Conservation (phyloP, 306 rosid species). For the Cicer judaicum region DNA sequence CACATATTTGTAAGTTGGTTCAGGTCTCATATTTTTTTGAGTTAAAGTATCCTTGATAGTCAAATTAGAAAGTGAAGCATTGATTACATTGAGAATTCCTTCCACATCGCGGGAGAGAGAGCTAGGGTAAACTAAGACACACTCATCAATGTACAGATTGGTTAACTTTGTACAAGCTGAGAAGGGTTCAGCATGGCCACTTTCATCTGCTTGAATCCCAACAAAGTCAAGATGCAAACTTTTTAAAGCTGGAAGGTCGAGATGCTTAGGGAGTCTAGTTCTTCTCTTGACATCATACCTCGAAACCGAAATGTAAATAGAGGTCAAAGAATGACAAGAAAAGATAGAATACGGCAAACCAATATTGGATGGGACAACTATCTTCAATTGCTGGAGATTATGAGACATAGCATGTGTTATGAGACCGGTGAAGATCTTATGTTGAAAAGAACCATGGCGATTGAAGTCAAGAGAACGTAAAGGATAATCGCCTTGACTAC, state of each 20-base stretch:
- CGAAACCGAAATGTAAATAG: constrained; percentile 24
- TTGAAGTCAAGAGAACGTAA: constrained; percentile 5
- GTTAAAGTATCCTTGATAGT: background rate
- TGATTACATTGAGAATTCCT: constrained; percentile 27
- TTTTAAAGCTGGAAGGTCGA: constrained; percentile 23
- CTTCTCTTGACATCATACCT: constrained; percentile 10
- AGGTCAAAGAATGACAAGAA: constrained; percentile 25
- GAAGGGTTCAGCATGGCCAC: constrained; percentile 30
- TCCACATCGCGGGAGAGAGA: background rate
- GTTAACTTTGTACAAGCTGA: constrained; percentile 11
- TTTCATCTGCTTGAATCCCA: background rate
- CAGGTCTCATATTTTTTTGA: background rate
- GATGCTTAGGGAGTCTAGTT: background rate
- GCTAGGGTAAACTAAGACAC: background rate
- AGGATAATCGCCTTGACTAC: background rate
- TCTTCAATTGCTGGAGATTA: constrained; percentile 3
- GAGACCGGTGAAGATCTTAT: constrained; percentile 6
- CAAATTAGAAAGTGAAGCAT: constrained; percentile 20
- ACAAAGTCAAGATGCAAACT: constrained; percentile 13
- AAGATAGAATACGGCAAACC: constrained; percentile 15
- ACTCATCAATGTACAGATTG: background rate
- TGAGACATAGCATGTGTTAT: constrained; percentile 4
- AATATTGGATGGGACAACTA: constrained; percentile 24
- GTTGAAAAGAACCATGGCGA: background rate
- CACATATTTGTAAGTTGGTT: background rate